These are phyloP conservation scores for Fraxinus anomala DNA, from an alignment of 257 asterid species.

Conservation along the genomic window DNA sequence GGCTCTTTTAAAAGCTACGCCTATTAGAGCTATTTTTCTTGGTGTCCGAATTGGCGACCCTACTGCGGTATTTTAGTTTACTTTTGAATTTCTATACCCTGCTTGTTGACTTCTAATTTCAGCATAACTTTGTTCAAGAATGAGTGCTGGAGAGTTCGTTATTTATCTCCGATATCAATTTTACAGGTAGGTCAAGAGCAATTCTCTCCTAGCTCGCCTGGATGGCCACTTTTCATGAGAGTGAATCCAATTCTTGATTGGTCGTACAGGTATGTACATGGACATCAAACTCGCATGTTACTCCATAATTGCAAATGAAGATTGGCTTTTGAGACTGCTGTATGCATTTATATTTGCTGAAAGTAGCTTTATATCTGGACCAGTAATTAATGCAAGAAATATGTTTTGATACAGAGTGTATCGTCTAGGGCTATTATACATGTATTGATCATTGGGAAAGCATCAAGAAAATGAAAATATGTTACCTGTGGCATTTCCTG, in stretches of 20 bases:
- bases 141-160: constrained; percentile 7
- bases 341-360: constrained; percentile 15
- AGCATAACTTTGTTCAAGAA: constrained; percentile 13
- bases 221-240: constrained; percentile 98
- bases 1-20: constrained; percentile 70
- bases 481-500: neutral
- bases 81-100: constrained; percentile 9
- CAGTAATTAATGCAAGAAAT: neutral
- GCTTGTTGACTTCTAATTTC: neutral
- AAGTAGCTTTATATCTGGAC: constrained; percentile 1
- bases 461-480: constrained; percentile 12
- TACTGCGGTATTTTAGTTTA: constrained; percentile 65
- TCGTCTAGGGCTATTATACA: neutral
- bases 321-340: constrained; percentile 10
- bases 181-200: constrained; percentile 92
- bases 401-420: neutral
- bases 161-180: constrained; percentile 12
- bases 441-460: neutral
- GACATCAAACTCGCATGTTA: neutral
- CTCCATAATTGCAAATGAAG: neutral
- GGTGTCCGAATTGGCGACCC: constrained; percentile 98
- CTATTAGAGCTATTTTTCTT: constrained; percentile 84
- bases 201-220: constrained; percentile 93
- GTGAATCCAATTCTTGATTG: constrained; percentile 97
- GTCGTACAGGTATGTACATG: constrained; percentile 73